Evolutionary conservation across 2,329 filamentous ascomycete species (phyloP).

Genomic region (Aspergillus spinulosporus): DNA sequence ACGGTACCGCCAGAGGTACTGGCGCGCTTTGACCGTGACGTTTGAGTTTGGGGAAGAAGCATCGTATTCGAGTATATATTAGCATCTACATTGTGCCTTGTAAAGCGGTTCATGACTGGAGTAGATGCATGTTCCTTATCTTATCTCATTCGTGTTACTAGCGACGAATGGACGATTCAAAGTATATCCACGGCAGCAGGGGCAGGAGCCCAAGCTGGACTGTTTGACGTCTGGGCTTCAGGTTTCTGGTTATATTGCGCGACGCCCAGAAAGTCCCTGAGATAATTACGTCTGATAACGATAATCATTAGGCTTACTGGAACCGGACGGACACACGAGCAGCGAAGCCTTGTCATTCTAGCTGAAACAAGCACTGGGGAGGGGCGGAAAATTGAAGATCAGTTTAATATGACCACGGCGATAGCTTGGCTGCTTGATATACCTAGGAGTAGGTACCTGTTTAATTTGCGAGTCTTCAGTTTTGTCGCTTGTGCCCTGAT

Average conservation of each 20-base stretch:
- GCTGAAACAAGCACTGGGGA: constrained; percentile 13
- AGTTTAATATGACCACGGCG: neutral
- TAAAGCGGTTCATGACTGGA: neutral
- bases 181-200: neutral
- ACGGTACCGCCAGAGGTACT: constrained; percentile 93
- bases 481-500: neutral
- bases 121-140: neutral
- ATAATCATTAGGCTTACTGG: constrained; percentile 22
- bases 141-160: constrained; percentile 5
- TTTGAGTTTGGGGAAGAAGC: constrained; percentile 14
- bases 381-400: neutral
- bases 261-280: constrained; percentile 2
- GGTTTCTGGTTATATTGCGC: neutral
- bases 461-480: neutral
- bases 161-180: constrained; percentile 8
- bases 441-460: neutral
- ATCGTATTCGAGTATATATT: constrained; percentile 1
- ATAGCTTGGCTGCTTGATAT: neutral
- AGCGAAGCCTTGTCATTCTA: constrained; percentile 12
- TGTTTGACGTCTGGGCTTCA: neutral
- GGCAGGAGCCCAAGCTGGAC: neutral
- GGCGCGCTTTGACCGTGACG: constrained; percentile 71
- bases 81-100: constrained; percentile 1
- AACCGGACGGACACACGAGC: constrained; percentile 11
- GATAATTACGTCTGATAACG: constrained; percentile 13